Base-by-base conservation (phyloP, 2,329 filamentous ascomycete genomes). In the Thielaviopsis ethacetica region DNA sequence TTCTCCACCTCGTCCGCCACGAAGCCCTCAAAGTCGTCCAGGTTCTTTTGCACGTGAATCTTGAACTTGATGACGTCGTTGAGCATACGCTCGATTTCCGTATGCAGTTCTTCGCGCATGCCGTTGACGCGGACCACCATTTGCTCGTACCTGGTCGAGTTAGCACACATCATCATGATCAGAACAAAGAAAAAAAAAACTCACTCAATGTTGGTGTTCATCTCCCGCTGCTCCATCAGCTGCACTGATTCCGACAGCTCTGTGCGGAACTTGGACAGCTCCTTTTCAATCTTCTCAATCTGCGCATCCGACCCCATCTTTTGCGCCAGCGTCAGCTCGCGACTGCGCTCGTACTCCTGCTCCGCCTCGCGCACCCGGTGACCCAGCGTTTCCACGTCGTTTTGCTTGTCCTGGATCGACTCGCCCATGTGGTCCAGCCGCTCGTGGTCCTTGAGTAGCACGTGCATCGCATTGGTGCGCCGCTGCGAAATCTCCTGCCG, bases 11-110 rank as follows among this genome's bases (percentile, higher is more conserved):
- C 91, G 64, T 95, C 88, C 1, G 88, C 85, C 6, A 96, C 89
- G 68, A 96, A 95, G 59, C 84, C 83, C 72, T 98, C 93, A 70
- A 95, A 97, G 67, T 93, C 88, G 68, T 96, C 91, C 58, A 98
- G 75, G 61, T 83, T 85, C 73, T 90, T 91, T 71, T 98, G 93
- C 56, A 98, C 78, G 67, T 97, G 91, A 63, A 98, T 88, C 74
- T 98, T 98, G 81, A 98, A 97, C 67, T 94, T 91, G 74, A 97
- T 95, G 62, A 96, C 86, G 68, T 97, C 91, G 72, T 96, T 95
- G 62, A 98, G 75, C 81, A 97, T 95, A 66, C 84, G 85, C 73
- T 96, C 93, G 66, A 96, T 88, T 70, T 96, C 91, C 0, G 90
- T 95, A 70, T 98, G 93, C n/a, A 98, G 77, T 69, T 97, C 91